Evolutionary conservation across 176 grass and related monocot species (phyloP), one percentile per base, ranked within the genome.

Genomic region (Eremochloa ophiuroides): DNA sequence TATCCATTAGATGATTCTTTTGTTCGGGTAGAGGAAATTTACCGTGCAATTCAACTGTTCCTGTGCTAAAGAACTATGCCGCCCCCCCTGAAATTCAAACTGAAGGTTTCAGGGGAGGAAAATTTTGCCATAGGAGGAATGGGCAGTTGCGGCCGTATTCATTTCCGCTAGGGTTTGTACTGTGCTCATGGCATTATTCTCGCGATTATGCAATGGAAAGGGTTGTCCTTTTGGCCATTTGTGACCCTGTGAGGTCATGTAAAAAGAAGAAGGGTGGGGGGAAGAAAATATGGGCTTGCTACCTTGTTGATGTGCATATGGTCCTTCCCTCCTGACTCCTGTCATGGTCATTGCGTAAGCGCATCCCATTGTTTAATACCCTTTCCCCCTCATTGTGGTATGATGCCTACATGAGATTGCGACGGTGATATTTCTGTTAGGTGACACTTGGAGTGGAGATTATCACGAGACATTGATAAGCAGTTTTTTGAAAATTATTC

Each of bases 381-480:
- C 43, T 50, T n/a, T 63, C 1, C 51, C 50, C 31, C 25, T 50
- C 41, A 3, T 20, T 82, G 69, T 70, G 27, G 34, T 76, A 22
- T 29, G 74, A 73, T 78, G 74, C n/a, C 22, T 66, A 44, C 66
- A 60, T 47, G 7, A 48, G 64, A 83, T 83, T 78, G 79, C 48
- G 83, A 82, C 74, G 29, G 78, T 29, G 65, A 83, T 82, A 67
- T 67, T 85, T 53, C 66, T 14, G 38, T 40, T 61, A 27, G 76
- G 20, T 53, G 42, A 60, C 76, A 75, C 58, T 75, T 69, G 7
- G 11, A 50, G 35, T 58, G 61, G n/a, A 69, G 58, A 46, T 3
- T 38, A 59, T 66, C 31, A 28, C 22, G 48, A 69, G 53, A 77
- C 72, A 40, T 30, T 48, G 72, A 25, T 44, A 35, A 63, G 39